phyloP scores from a whole-genome alignment of 345 rosid species.

The Mallotus nudiflorus region DNA sequence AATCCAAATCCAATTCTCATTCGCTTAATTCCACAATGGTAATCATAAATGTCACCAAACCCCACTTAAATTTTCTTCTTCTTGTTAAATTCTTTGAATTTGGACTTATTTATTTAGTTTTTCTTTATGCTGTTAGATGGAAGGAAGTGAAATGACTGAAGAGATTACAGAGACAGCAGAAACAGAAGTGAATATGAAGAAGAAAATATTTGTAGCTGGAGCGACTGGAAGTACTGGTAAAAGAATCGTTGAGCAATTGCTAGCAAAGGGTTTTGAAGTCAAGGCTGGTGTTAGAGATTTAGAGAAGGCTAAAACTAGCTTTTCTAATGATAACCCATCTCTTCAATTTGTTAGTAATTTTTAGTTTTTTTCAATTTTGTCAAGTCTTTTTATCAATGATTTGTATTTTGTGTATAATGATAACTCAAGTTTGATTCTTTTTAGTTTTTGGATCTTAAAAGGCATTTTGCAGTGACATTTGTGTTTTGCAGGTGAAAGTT shows the following conservation, averaged over 20 bases:
- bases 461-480: not conserved
- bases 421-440: conserved; percentile 12
- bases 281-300: conserved; percentile 85
- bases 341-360: conserved; percentile 65
- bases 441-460: not conserved
- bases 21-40: conserved; percentile 27
- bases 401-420: too few species aligned
- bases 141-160: conserved; percentile 45
- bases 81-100: not conserved
- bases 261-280: conserved; percentile 77
- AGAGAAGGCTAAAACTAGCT: conserved; percentile 62
- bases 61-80: not conserved
- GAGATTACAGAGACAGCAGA: conserved; percentile 28
- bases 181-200: conserved; percentile 24
- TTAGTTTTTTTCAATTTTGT: not conserved
- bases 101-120: not conserved
- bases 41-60: conserved; percentile 25
- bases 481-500: conserved; percentile 64
- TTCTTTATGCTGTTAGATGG: conserved; percentile 46
- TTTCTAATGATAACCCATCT: conserved; percentile 53
- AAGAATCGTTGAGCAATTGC: conserved; percentile 74
- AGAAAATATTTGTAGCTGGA: conserved; percentile 86
- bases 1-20: not conserved
- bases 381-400: not conserved
- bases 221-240: conserved; percentile 87